phyloP scores from a whole-genome alignment of 164 flowering plant genomes.

The Aristolochia contorta region DNA sequence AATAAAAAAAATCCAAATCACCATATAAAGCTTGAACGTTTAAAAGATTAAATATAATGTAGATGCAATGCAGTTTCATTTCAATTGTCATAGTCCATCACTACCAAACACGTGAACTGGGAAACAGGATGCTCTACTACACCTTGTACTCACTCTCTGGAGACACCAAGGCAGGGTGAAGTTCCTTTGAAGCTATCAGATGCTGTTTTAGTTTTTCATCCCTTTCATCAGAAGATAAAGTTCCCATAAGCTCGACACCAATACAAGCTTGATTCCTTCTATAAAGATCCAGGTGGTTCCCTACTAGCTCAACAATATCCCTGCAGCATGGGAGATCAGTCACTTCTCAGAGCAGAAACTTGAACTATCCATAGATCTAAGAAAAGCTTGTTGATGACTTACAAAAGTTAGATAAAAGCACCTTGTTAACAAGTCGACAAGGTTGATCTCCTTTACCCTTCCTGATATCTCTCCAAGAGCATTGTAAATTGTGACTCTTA shows the following conservation, averaged over 20 bases:
- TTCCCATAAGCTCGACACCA: slow-evolving; percentile 87
- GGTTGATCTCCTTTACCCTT: slow-evolving; percentile 79
- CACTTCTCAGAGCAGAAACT: slow-evolving; percentile 5
- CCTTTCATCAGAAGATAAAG: slow-evolving; percentile 82
- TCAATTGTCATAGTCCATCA: neutral
- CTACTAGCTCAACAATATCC: slow-evolving; percentile 78
- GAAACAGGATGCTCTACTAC: slow-evolving; percentile 28
- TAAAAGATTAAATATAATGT: neutral
- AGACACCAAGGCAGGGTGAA: slow-evolving; percentile 92
- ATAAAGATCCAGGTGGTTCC: slow-evolving; percentile 80
- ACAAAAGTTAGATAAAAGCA: slow-evolving; percentile 26
- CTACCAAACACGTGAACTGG: neutral
- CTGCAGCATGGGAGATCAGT: slow-evolving; percentile 33
- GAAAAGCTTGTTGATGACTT: slow-evolving; percentile 16
- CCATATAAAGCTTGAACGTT: neutral
- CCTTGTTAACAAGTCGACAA: slow-evolving; percentile 93
- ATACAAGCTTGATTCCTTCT: slow-evolving; percentile 82
- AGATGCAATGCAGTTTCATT: neutral
- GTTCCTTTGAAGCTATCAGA: slow-evolving; percentile 82
- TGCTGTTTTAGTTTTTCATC: slow-evolving; percentile 89
- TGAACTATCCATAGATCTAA: slow-evolving; percentile 3
- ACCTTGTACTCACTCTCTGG: slow-evolving; percentile 99
- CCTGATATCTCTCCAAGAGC: slow-evolving; percentile 74
- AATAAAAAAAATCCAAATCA: neutral
- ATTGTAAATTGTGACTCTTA: slow-evolving; percentile 55